A percentile compares a stretch with the other conserved stretches of the same genome.
These are phyloP conservation scores for Wickerhamiella slavikovae DNA, from an alignment of 805 yeast genomes.

Conservation along the genomic window DNA sequence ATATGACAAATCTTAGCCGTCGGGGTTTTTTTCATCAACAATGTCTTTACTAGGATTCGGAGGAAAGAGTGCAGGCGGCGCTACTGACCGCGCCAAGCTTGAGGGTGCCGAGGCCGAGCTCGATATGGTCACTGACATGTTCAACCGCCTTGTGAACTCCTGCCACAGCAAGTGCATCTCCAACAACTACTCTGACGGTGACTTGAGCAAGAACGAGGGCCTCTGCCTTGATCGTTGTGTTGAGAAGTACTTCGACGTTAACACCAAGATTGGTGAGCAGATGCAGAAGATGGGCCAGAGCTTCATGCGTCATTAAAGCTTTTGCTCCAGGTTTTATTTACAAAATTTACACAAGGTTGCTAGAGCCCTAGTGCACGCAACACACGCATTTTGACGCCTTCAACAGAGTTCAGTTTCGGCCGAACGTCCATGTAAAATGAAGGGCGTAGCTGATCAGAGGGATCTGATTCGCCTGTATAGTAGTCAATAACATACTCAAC, in stretches of 20 bases:
- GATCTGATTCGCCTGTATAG: constrained; percentile 39
- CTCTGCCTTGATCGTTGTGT: constrained; percentile 91
- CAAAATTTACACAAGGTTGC: too few species aligned
- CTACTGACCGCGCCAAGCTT: constrained; percentile 17
- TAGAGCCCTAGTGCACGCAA: constrained; percentile 27
- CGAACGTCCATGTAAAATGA: constrained; percentile 73
- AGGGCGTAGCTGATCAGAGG: constrained; percentile 26
- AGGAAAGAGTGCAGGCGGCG: constrained; percentile 24
- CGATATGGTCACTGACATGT: constrained; percentile 96
- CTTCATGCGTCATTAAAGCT: constrained; percentile 5
- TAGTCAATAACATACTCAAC: constrained; percentile 89
- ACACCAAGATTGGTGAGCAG: constrained; percentile 77
- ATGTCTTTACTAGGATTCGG: constrained; percentile 31
- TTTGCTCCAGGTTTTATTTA: too few species aligned
- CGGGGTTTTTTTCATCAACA: too few species aligned
- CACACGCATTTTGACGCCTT: constrained; percentile 58
- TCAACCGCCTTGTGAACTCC: constrained; percentile 71
- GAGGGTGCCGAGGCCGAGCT: constrained; percentile 89
- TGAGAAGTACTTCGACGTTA: constrained; percentile 81
- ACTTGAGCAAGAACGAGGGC: constrained; percentile 58
- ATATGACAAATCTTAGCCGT: too few species aligned
- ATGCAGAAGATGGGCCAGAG: constrained; percentile 16
- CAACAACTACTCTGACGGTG: constrained; percentile 45
- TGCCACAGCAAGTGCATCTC: constrained; percentile 73
- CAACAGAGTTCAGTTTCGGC: constrained; percentile 67